phyloP scores from a whole-genome alignment of 179 eudicot species.

The Spinacia oleracea region DNA sequence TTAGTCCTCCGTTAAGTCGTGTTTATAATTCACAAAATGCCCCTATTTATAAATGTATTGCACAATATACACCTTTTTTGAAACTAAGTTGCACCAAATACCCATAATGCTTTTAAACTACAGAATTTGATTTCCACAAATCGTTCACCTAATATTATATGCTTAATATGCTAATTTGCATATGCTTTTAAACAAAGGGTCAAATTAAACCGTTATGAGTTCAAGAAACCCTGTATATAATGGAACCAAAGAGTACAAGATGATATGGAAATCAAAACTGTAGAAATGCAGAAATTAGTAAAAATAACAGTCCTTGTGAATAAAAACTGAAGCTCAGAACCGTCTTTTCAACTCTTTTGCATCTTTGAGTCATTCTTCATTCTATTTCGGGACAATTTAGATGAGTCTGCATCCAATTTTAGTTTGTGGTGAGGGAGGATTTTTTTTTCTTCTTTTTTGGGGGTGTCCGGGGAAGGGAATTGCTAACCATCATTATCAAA shows the following conservation, averaged over 20 bases:
- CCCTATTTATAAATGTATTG: too few species aligned
- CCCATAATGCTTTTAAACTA: too few species aligned
- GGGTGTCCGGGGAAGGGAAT: background rate
- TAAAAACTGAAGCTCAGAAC: background rate
- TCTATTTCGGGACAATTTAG: background rate
- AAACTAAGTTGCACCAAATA: too few species aligned
- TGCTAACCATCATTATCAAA: conserved; percentile 14
- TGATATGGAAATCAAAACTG: too few species aligned
- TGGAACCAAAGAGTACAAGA: conserved; percentile 2
- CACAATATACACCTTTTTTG: too few species aligned
- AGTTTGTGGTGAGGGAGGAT: background rate
- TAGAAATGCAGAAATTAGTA: background rate
- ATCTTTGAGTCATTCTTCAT: background rate
- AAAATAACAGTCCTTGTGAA: too few species aligned
- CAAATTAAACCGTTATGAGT: background rate
- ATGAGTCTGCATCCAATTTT: background rate
- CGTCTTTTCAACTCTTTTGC: background rate
- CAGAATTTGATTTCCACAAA: too few species aligned
- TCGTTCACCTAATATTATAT: too few species aligned
- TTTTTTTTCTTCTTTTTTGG: too few species aligned
- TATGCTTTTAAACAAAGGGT: background rate
- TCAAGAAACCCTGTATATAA: background rate
- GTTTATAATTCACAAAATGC: too few species aligned
- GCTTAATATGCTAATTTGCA: too few species aligned
- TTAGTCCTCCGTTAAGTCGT: too few species aligned